Evolutionary conservation across 768 basidiomycete species (phyloP).

Genomic region (Mycena rosella): DNA sequence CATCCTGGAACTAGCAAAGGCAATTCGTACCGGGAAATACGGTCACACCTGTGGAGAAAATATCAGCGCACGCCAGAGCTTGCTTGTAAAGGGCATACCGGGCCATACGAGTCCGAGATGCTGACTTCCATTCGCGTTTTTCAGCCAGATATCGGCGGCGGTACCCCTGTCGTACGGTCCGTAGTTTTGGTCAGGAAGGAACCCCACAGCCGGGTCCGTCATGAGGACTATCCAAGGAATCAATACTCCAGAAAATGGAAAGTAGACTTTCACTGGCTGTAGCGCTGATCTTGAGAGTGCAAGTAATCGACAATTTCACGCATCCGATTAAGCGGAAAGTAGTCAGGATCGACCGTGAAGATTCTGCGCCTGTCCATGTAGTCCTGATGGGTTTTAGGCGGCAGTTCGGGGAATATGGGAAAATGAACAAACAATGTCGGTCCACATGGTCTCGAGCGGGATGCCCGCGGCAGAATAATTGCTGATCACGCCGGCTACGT

Average conservation of each 20-base stretch:
- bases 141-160: slow-evolving; percentile 68
- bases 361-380: slow-evolving; percentile 78
- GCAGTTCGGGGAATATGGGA: not conserved
- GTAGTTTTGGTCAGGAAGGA: slow-evolving; percentile 61
- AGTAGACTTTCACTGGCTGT: slow-evolving; percentile 51
- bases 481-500: slow-evolving; percentile 71
- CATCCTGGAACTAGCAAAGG: not conserved
- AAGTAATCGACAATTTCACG: slow-evolving; percentile 75
- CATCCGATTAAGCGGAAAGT: slow-evolving; percentile 74
- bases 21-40: slow-evolving; percentile 62
- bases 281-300: slow-evolving; percentile 70
- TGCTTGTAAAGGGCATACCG: slow-evolving; percentile 48
- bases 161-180: slow-evolving; percentile 68
- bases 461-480: slow-evolving; percentile 73
- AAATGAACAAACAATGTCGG: slow-evolving; percentile 67
- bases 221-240: slow-evolving; percentile 63
- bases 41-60: slow-evolving; percentile 61
- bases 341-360: slow-evolving; percentile 76
- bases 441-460: slow-evolving; percentile 85
- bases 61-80: not conserved
- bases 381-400: slow-evolving; percentile 51
- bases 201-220: slow-evolving; percentile 80
- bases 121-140: slow-evolving; percentile 69
- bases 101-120: slow-evolving; percentile 76
- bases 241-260: not conserved